Evolutionary conservation across 345 rosid genomes (phyloP).

Genomic region (Mangifera indica): DNA sequence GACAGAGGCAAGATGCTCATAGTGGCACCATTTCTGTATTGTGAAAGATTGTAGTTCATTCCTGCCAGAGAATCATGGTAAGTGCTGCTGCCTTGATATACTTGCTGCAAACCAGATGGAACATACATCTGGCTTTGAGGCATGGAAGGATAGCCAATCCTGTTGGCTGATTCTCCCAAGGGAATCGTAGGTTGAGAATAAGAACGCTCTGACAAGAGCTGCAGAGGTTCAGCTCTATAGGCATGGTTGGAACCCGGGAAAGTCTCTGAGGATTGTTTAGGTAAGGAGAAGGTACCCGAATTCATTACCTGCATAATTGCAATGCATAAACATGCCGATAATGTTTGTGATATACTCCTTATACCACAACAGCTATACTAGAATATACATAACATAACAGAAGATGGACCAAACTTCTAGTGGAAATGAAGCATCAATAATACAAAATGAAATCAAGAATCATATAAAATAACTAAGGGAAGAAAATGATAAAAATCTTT

Average conservation of each 20-base stretch:
- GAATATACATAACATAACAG: neutral
- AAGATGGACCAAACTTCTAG: neutral
- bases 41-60: conserved; percentile 23
- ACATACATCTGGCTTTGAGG: conserved; percentile 21
- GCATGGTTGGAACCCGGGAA: conserved; percentile 19
- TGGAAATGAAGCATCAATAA: neutral
- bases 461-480: neutral
- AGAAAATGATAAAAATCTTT: neutral
- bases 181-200: conserved; percentile 20
- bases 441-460: neutral
- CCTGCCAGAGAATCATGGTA: conserved; percentile 30
- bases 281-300: conserved; percentile 22
- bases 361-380: neutral
- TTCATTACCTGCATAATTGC: conserved; percentile 25
- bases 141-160: conserved; percentile 23
- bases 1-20: conserved; percentile 26
- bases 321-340: neutral
- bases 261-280: conserved; percentile 18
- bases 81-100: conserved; percentile 20
- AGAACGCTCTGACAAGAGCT: conserved; percentile 17
- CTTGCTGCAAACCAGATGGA: conserved; percentile 29
- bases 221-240: conserved; percentile 16
- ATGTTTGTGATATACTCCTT: neutral
- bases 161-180: conserved; percentile 12
- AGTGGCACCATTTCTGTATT: conserved; percentile 14